phyloP scores from a whole-genome alignment of 73 alveolate genomes.

The Paramecium caudatum region DNA sequence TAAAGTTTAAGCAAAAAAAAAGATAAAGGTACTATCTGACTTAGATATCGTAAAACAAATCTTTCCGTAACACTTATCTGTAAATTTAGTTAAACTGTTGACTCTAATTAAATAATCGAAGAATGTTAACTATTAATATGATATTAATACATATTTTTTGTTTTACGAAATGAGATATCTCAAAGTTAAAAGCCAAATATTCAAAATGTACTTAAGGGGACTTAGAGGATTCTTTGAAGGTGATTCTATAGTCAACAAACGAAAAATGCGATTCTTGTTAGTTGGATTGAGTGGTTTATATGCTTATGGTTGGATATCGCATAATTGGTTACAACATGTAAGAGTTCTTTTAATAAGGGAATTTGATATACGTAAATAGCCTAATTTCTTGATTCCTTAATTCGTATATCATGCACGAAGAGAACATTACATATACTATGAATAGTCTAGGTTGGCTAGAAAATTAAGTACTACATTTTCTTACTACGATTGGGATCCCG shows the following conservation, averaged over 20 bases:
- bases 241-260: not conserved
- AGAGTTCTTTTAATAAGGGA: not conserved
- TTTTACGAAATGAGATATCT: constrained; percentile 33
- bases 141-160: not conserved
- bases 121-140: constrained; percentile 8
- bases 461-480: constrained; percentile 86
- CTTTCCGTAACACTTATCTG: not conserved
- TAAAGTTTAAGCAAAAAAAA: not conserved
- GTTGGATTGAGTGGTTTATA: not conserved
- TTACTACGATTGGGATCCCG: constrained; percentile 85
- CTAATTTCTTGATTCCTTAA: constrained; percentile 84
- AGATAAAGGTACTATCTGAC: not conserved
- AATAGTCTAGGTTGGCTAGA: constrained; percentile 85
- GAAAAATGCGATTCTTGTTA: not conserved
- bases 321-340: constrained; percentile 72
- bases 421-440: constrained; percentile 88
- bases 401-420: constrained; percentile 83
- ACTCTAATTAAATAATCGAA: not conserved
- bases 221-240: constrained; percentile 13
- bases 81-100: not conserved
- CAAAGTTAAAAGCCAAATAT: constrained; percentile 12
- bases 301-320: constrained; percentile 54
- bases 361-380: constrained; percentile 82
- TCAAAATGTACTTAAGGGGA: not conserved
- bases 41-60: constrained; percentile 12